Evolutionary conservation across 1,284 basidiomycete genomes (phyloP).

Genomic region (Ustilago xerochloae): DNA sequence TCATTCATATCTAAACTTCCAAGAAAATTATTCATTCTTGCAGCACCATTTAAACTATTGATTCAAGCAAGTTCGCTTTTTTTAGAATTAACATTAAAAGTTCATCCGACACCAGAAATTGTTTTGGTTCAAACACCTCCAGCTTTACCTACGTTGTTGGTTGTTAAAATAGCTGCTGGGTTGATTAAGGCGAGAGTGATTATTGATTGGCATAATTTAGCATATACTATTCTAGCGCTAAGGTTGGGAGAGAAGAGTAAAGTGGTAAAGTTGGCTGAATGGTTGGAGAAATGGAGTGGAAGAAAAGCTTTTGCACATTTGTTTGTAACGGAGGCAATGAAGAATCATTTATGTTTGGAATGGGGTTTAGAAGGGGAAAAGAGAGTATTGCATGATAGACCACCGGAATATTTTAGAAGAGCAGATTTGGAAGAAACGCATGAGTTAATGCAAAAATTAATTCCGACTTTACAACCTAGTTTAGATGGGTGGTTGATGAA

Average conservation of each 20-base stretch:
- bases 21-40: slow-evolving; percentile 75
- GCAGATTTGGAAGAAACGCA: slow-evolving; percentile 37
- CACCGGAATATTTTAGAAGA: slow-evolving; percentile 28
- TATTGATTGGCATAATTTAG: slow-evolving; percentile 99
- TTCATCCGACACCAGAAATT: slow-evolving; percentile 81
- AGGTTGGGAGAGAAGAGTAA: slow-evolving; percentile 77
- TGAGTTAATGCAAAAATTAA: slow-evolving; percentile 30
- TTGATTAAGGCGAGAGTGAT: slow-evolving; percentile 83
- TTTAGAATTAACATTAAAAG: slow-evolving; percentile 69
- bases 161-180: slow-evolving; percentile 80
- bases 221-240: slow-evolving; percentile 90
- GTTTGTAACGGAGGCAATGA: slow-evolving; percentile 93
- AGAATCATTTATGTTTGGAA: slow-evolving; percentile 75
- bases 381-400: slow-evolving; percentile 72
- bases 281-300: slow-evolving; percentile 57
- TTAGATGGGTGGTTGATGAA: slow-evolving; percentile 37
- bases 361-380: slow-evolving; percentile 74
- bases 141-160: slow-evolving; percentile 88
- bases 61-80: slow-evolving; percentile 55
- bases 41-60: slow-evolving; percentile 82
- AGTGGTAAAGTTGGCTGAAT: slow-evolving; percentile 75
- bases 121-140: slow-evolving; percentile 96
- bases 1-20: slow-evolving; percentile 73
- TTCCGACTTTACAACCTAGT: slow-evolving; percentile 17
- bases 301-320: slow-evolving; percentile 82